Percentiles rank a stretch among this genome's conserved stretches.
Evolutionary conservation across 768 basidiomycete genomes (phyloP).

Genomic region (Amanita molliuscula): DNA sequence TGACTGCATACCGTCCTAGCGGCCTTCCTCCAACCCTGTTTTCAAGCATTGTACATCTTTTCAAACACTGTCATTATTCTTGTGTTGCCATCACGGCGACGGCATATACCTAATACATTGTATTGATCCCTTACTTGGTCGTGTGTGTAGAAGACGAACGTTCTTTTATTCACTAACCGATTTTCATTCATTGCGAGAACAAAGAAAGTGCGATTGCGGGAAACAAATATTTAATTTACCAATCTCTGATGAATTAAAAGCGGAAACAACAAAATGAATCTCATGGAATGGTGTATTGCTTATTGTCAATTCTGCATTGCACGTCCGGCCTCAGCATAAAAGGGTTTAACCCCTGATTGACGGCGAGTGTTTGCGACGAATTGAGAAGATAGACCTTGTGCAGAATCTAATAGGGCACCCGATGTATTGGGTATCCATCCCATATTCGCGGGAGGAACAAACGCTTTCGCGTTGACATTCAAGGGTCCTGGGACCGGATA

Average conservation of each 20-base stretch:
- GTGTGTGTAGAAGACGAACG: background rate
- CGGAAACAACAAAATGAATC: background rate
- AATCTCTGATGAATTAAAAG: background rate
- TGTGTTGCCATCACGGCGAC: slow-evolving; percentile 1
- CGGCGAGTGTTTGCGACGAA: slow-evolving; percentile 11
- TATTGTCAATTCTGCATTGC: slow-evolving; percentile 13
- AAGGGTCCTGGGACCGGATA: slow-evolving; percentile 12
- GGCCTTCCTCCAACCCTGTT: background rate
- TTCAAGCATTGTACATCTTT: slow-evolving; percentile 5
- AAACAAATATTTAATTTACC: no score
- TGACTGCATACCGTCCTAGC: background rate
- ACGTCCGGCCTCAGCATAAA: slow-evolving; percentile 13
- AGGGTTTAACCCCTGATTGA: slow-evolving; percentile 17
- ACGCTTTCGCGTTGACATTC: slow-evolving; percentile 1
- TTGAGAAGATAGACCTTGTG: background rate
- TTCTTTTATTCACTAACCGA: background rate
- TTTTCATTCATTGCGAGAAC: no score
- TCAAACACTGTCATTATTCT: slow-evolving; percentile 1
- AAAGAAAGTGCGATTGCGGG: no score
- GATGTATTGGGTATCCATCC: background rate
- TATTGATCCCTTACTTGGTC: background rate
- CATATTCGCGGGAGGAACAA: background rate
- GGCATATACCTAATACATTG: slow-evolving; percentile 2
- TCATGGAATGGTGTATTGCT: no score
- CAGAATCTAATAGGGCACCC: background rate